Base-by-base conservation (phyloP, 1,139 yeast species). In the Magnusiomyces clavatus region DNA sequence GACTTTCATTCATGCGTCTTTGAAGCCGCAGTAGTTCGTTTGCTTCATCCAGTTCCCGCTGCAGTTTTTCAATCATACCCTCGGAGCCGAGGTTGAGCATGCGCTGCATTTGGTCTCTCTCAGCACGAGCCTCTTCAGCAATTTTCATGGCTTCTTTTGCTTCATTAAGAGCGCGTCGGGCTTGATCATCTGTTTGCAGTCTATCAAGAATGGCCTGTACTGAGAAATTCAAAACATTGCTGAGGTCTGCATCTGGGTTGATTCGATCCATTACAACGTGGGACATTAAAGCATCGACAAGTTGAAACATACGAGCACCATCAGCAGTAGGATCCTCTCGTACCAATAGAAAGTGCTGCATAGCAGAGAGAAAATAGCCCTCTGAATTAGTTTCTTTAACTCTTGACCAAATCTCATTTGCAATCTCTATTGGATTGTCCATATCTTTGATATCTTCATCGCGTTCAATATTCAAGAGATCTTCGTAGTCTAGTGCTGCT, bases 151-250 rank as follows among this genome's bases (percentile, higher is more conserved):
- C 77, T 34, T 78, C 82, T 58, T 82, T 82, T 16, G 84, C 82
- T 58, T 90, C 97, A 46, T 77, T 69, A 51, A 85, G 73, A 0
- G 96, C 95, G 54, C 83, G 77, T 51, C 86, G 75, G 19, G 96
- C 96, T 67, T 85, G 86, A 56, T 89, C 96, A 67, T 92, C 98
- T 0, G 96, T 87, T 60, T 83, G 83, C 67, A 90, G 77, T n/a
- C 89, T 78, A 51, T 88, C 81, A 56, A 81, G 77, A 52, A 92
- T 74, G 56, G 84, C 75, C 62, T 88, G 94, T 42, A 92, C 86
- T 0, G 96, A 90, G 58, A 88, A 81, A 50, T 86, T 88, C 61
- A 89, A 77, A 5, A 89, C 86, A 8, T 90, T 77, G 43, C 84
- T 87, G 56, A 83, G 83, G 59, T 84, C 85, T 10, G 71, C 67